Evolutionary conservation across 495 filamentous ascomycete genomes (phyloP).

Genomic region (Tuber umbilicatum): DNA sequence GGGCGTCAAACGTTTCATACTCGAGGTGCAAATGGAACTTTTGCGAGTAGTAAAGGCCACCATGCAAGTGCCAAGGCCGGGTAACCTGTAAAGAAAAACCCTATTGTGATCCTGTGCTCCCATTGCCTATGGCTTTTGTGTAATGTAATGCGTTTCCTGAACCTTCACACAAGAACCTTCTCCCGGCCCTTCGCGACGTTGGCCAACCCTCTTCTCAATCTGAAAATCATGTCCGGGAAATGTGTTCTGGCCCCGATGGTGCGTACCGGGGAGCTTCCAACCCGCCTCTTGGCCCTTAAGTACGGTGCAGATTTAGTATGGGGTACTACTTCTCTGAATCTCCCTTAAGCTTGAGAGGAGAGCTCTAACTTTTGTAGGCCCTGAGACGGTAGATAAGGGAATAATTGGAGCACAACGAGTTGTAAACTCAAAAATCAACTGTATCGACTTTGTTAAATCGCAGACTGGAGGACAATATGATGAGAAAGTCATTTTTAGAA

Average conservation of each 20-base stretch:
- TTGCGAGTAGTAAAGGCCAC: too few relatives aligned
- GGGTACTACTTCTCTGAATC: slow-evolving; percentile 50
- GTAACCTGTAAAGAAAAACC: too few relatives aligned
- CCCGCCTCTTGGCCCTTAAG: slow-evolving; percentile 74
- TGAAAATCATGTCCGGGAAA: slow-evolving; percentile 52
- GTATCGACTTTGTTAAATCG: slow-evolving; percentile 65
- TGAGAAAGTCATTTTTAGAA: slow-evolving; percentile 62
- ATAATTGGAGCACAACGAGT: slow-evolving; percentile 77
- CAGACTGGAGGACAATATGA: slow-evolving; percentile 47
- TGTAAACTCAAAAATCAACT: slow-evolving; percentile 63
- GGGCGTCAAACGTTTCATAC: too few relatives aligned
- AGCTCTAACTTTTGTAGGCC: slow-evolving; percentile 50
- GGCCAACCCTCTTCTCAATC: not conserved
- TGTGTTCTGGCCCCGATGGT: slow-evolving; percentile 97
- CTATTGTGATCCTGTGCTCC: too few relatives aligned
- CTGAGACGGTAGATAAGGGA: slow-evolving; percentile 84
- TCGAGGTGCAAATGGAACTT: too few relatives aligned
- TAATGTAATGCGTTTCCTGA: not conserved
- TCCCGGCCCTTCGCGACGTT: slow-evolving; percentile 18
- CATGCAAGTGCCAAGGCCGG: too few relatives aligned
- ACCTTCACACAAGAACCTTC: slow-evolving; percentile 6
- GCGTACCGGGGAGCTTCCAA: slow-evolving; percentile 86
- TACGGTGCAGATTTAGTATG: slow-evolving; percentile 97
- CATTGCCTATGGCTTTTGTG: not conserved
- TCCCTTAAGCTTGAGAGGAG: slow-evolving; percentile 3